Conservation (phyloP, 805 yeast species). For the Scheffersomyces coipomensis region DNA sequence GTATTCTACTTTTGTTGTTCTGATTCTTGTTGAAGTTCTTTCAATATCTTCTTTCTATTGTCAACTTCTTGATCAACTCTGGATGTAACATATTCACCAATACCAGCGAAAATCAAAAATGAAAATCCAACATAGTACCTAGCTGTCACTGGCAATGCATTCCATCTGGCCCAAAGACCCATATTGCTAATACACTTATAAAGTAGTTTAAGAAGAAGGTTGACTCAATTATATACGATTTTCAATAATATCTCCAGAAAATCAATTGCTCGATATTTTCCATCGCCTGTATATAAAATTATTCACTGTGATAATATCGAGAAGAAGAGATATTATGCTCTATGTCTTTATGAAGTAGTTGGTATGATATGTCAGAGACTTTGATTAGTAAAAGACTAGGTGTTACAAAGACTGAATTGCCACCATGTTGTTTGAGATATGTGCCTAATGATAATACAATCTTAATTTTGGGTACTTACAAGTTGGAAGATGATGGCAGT, state of each 20-base stretch:
- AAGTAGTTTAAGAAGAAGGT: no score
- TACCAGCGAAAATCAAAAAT: constrained; percentile 36
- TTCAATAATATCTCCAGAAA: no score
- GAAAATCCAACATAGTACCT: constrained; percentile 41
- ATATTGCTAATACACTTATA: constrained; percentile 2
- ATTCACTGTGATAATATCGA: no score
- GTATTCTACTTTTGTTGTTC: constrained; percentile 1
- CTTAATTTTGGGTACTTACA: constrained; percentile 77
- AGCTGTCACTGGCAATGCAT: constrained; percentile 37
- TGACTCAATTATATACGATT: no score
- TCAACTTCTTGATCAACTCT: constrained; percentile 34
- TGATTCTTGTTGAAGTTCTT: constrained; percentile 17
- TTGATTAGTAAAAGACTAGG: constrained; percentile 19
- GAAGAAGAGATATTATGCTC: no score
- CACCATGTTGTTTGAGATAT: constrained; percentile 80
- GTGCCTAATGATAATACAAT: constrained; percentile 48
- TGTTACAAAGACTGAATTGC: constrained; percentile 48
- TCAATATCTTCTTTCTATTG: constrained; percentile 28
- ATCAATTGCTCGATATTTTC: no score
- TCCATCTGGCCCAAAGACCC: constrained; percentile 34
- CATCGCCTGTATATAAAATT: no score
- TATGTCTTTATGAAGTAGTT: no score
- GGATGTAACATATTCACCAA: constrained; percentile 39
- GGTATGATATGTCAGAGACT: constrained; percentile 6
- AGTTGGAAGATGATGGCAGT: constrained; percentile 55